phyloP scores from a whole-genome alignment of 1,284 basidiomycete genomes.

The Agaricales sp. region DNA sequence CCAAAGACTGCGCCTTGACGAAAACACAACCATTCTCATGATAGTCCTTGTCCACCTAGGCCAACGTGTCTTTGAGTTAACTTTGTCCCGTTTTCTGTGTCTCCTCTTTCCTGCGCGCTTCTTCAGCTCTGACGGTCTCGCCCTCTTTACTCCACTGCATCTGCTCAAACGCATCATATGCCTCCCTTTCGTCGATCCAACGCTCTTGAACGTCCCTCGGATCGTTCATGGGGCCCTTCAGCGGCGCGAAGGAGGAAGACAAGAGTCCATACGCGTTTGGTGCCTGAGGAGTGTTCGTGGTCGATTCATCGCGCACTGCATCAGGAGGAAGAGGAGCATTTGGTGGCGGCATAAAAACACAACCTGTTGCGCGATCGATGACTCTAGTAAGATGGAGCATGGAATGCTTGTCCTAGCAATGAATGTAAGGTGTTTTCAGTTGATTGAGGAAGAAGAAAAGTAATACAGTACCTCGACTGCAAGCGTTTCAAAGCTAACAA shows the following conservation, averaged over 20 bases:
- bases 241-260: constrained; percentile 49
- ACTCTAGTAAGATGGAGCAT: constrained; percentile 80
- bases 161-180: constrained; percentile 72
- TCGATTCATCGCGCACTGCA: constrained; percentile 27
- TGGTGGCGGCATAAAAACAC: constrained; percentile 66
- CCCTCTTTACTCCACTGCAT: constrained; percentile 61
- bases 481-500: constrained; percentile 95
- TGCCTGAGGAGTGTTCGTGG: constrained; percentile 33
- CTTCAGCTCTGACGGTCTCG: constrained; percentile 20
- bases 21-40: no score
- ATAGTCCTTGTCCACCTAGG: no score
- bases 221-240: constrained; percentile 46
- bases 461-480: constrained; percentile 71
- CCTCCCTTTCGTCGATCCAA: constrained; percentile 73
- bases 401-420: constrained; percentile 75
- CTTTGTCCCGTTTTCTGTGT: not conserved
- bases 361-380: constrained; percentile 86
- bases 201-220: constrained; percentile 81
- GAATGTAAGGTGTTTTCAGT: not conserved
- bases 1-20: no score
- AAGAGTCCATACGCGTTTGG: constrained; percentile 63
- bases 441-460: not conserved
- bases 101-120: not conserved
- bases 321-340: constrained; percentile 40
- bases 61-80: no score